Base-by-base conservation (phyloP, 1,284 basidiomycete genomes). In the Stygiomarasmius scandens region DNA sequence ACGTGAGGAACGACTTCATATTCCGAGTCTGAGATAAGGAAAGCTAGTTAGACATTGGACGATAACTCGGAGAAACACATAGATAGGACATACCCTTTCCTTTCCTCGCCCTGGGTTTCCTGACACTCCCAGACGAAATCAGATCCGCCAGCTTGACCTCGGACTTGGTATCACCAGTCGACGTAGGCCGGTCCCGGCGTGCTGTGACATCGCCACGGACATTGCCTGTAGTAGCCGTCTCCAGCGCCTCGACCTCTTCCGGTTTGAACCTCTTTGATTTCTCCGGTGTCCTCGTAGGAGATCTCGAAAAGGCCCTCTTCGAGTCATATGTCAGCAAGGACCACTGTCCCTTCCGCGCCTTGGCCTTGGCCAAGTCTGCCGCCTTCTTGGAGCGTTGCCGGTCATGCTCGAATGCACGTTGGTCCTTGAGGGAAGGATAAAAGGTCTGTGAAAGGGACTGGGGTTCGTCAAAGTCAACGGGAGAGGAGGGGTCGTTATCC, bases 1-100 rank as follows among this genome's bases (percentile, higher is more conserved):
- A 81, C 66, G 44, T 71, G 73, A 4, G 81, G 80, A 14, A 86
- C 69, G 22, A 85, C 63, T 69, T 85, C 84, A 62, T 83, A 86
- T 60, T 84, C 83, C 36, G 69, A 67, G 20, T 72, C 77, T 76
- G 34, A 23, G 24, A 49, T n/a, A 22, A 29, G 14, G 6, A 32
- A 5, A 16, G 11, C 54, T 48, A 64, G 22, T 44, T 44, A 32
- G 45, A 32, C 56, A 38, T 27, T 59, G 57, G 48, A 19, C 19
- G 20, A 29, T 48, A 43, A 14, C 27, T n/a, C 16, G 24, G 47
- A 12, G 22, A 16, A 34, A 48, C 9, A 27, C 9, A 16, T n/a
- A 24, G 4, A 24, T 22, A 23, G 11, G 25, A 32, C 55, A 24
- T 55, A 74, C 77, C 71, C 55, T 34, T 55, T 74, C 77, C 71